A percentile compares a stretch with the other conserved stretches of the same genome.
These are phyloP conservation scores for Knoxia roxburghii DNA, from an alignment of 257 asterid genomes.

Conservation along the genomic window DNA sequence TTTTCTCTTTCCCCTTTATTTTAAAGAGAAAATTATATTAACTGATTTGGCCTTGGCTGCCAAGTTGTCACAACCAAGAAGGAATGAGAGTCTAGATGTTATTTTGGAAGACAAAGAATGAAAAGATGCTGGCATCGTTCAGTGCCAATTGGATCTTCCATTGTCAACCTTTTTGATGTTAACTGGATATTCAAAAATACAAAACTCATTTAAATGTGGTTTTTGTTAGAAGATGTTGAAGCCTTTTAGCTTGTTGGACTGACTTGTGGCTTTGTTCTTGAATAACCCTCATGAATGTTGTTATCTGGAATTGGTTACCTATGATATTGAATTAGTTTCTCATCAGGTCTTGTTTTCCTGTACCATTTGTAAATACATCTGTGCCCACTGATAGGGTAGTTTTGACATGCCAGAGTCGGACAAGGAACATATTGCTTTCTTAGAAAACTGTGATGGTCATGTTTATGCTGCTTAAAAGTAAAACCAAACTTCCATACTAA, in stretches of 20 bases:
- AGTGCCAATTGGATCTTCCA: background rate
- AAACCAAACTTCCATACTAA: background rate
- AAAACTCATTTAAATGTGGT: too few relatives aligned
- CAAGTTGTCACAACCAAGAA: background rate
- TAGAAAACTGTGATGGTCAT: background rate
- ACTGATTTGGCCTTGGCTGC: background rate
- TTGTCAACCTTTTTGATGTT: background rate
- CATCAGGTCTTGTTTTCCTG: too few relatives aligned
- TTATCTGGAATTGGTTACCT: background rate
- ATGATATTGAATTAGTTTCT: too few relatives aligned
- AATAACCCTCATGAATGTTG: background rate
- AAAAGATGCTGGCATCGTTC: background rate
- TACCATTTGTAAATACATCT: too few relatives aligned
- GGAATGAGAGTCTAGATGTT: background rate
- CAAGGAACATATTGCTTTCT: background rate
- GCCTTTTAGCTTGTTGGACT: background rate
- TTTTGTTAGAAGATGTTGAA: background rate
- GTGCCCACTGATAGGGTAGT: background rate
- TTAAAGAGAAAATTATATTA: too few relatives aligned
- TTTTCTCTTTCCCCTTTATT: too few relatives aligned
- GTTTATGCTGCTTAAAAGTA: constrained; percentile 1
- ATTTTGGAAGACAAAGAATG: too few relatives aligned
- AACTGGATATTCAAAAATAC: background rate
- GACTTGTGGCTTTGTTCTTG: background rate
- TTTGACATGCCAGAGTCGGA: background rate